A percentile compares a stretch with the other conserved stretches of the same genome.
phyloP scores from a whole-genome alignment of 306 rosid species.

The Cicer cuneatum region DNA sequence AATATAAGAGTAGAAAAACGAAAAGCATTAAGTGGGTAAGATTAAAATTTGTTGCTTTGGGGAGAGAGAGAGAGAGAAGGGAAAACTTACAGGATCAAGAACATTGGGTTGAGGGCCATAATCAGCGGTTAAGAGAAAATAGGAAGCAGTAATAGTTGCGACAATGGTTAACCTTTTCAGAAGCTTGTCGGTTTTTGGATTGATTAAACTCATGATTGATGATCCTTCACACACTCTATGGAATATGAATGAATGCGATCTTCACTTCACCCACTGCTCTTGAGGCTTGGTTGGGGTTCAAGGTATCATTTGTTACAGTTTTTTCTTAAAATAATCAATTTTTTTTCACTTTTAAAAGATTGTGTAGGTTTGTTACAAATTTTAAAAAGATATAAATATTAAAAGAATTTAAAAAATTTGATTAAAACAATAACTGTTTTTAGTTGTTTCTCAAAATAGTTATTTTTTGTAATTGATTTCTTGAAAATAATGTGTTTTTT shows the following conservation, averaged over 20 bases:
- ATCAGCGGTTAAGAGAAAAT: conserved; percentile 90
- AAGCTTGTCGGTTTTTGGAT: conserved; percentile 66
- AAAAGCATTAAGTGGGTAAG: neutral
- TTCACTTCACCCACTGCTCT: neutral
- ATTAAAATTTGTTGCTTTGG: neutral
- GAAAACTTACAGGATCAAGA: conserved; percentile 77
- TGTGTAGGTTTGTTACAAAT: too few relatives aligned
- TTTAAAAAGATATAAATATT: too few relatives aligned
- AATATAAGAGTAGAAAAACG: neutral
- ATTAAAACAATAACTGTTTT: too few relatives aligned
- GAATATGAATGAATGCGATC: too few relatives aligned
- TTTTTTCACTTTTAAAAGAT: too few relatives aligned
- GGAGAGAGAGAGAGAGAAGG: neutral
- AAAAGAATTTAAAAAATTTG: too few relatives aligned
- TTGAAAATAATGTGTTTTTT: too few relatives aligned
- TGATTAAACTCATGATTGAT: conserved; percentile 53
- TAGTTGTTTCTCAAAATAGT: too few relatives aligned
- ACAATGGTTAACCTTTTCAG: conserved; percentile 73
- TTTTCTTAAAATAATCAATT: too few relatives aligned
- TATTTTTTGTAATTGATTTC: too few relatives aligned
- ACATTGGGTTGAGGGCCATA: conserved; percentile 84
- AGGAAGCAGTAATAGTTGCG: conserved; percentile 77
- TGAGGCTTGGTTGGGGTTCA: too few relatives aligned
- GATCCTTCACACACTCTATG: neutral
- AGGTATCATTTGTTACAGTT: too few relatives aligned